Base-by-base conservation (phyloP, 371 early-diverging fungal species). In the Lichtheimia hyalospora region DNA sequence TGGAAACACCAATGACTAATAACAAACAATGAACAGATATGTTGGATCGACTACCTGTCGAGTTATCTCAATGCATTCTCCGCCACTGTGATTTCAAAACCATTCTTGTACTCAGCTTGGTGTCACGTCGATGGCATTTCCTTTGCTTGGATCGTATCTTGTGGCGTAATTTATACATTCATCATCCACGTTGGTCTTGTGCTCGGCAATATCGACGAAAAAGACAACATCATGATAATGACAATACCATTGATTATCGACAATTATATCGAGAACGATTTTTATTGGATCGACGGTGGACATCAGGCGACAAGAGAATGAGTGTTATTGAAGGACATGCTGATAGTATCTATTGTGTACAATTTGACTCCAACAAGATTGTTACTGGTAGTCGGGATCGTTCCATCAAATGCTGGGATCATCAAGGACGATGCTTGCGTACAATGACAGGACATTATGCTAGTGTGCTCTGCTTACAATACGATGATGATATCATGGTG, bases 311-410 rank as follows among this genome's bases (percentile, higher is more conserved):
- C 55, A 72, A 69, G 1, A 50, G 65, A 15, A 62, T 79, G 50
- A 73, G 71, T 50, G 62, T 66, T 50, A 28, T 74, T 66, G 25
- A 68, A 0, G 96, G 97, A 0, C 99, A 99, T 68, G 58, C 62
- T 10, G 99, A 98, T 63, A 87, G 94, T 55, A 93, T 99, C 4
- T 95, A 99, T 68, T 97, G 97, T 61, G 81, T 98, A 20, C 98
- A 96, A 69, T 93, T 91, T 67, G 94, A 95, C 67, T 74, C 79
- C 34, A 65, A 88, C 40, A 87, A 86, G 56, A 85, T 98, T 41
- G 85, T 96, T 8, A 92, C 94, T 0, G 98, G 98, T 12, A 96
- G 96, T 13, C 86, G 96, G 54, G 99, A 99, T 76, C 79, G 87
- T 34, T 90, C 94, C 5, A 85, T 97, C 60, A 76, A 76, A 48